These are phyloP conservation scores for Emmonsiellopsis sp. DNA, from an alignment of 2,329 filamentous ascomycete species.

Conservation along the genomic window DNA sequence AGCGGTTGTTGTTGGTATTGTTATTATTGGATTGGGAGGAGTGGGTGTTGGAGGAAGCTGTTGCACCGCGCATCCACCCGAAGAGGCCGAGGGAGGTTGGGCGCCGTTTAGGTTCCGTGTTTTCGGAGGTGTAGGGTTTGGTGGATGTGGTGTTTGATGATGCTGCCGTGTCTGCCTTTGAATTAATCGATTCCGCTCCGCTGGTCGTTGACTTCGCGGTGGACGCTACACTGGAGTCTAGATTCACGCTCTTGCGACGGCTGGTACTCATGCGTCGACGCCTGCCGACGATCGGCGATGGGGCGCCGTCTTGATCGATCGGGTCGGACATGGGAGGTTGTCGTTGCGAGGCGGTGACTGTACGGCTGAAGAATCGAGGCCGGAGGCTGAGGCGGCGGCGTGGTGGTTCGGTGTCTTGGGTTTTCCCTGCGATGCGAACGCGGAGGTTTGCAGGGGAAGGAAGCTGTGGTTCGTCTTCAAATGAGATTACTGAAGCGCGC, in stretches of 20 bases:
- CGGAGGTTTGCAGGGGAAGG: neutral
- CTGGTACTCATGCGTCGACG: constrained; percentile 14
- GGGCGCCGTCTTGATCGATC: constrained; percentile 22
- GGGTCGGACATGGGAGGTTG: constrained; percentile 20
- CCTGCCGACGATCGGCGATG: constrained; percentile 23
- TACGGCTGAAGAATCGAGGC: constrained; percentile 28
- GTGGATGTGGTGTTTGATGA: constrained; percentile 3
- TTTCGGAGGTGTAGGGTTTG: constrained; percentile 20
- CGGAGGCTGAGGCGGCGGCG: constrained; percentile 28
- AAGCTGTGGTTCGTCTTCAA: neutral
- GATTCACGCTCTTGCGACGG: constrained; percentile 7
- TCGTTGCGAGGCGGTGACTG: constrained; percentile 9
- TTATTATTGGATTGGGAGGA: neutral
- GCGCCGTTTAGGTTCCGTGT: constrained; percentile 27
- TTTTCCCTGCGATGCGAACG: neutral
- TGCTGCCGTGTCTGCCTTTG: neutral
- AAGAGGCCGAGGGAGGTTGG: constrained; percentile 27
- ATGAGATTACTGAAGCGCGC: neutral
- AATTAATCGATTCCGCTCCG: no score
- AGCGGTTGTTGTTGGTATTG: neutral
- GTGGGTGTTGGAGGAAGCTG: neutral
- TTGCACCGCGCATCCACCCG: constrained; percentile 30
- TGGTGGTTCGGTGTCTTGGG: constrained; percentile 4
- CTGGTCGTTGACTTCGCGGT: neutral
- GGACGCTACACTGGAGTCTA: neutral